Evolutionary conservation across 345 rosid genomes (phyloP).

Genomic region (Salix udensis): DNA sequence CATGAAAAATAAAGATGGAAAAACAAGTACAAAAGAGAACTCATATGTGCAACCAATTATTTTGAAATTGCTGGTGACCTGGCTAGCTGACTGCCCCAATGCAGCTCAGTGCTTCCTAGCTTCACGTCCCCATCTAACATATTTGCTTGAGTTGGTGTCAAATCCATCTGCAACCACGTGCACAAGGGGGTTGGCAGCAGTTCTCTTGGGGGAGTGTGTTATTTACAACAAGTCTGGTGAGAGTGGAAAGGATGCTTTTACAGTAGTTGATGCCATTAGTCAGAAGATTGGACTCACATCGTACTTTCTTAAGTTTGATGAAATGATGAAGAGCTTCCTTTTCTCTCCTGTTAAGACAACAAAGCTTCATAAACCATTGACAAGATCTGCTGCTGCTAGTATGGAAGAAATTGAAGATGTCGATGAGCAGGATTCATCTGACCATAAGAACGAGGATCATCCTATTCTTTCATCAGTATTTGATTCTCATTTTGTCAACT

Average conservation of each 20-base stretch:
- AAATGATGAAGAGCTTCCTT: constrained; percentile 73
- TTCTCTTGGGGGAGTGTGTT: constrained; percentile 81
- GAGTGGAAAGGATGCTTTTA: constrained; percentile 68
- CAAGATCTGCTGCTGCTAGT: constrained; percentile 78
- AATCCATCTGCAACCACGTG: constrained; percentile 62
- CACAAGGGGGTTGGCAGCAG: constrained; percentile 71
- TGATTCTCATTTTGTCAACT: constrained; percentile 53
- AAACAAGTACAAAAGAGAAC: constrained; percentile 41
- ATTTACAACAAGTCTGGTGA: constrained; percentile 69
- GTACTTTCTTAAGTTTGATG: constrained; percentile 76
- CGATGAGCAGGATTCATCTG: constrained; percentile 41
- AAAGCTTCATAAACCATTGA: constrained; percentile 51
- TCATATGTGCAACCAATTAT: constrained; percentile 66
- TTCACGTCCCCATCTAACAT: constrained; percentile 80
- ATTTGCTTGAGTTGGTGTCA: constrained; percentile 72
- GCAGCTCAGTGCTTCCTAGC: constrained; percentile 87
- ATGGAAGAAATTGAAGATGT: constrained; percentile 78
- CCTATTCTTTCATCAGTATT: constrained; percentile 62
- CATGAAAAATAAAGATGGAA: constrained; percentile 66
- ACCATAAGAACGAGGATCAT: constrained; percentile 59
- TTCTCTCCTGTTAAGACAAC: constrained; percentile 56
- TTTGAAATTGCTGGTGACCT: constrained; percentile 81
- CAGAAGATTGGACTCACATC: constrained; percentile 86
- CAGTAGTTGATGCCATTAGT: constrained; percentile 77
- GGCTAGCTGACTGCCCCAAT: constrained; percentile 77